These are phyloP conservation scores for Rhodotorula kratochvilovae DNA, from an alignment of 768 basidiomycete species.

Conservation along the genomic window DNA sequence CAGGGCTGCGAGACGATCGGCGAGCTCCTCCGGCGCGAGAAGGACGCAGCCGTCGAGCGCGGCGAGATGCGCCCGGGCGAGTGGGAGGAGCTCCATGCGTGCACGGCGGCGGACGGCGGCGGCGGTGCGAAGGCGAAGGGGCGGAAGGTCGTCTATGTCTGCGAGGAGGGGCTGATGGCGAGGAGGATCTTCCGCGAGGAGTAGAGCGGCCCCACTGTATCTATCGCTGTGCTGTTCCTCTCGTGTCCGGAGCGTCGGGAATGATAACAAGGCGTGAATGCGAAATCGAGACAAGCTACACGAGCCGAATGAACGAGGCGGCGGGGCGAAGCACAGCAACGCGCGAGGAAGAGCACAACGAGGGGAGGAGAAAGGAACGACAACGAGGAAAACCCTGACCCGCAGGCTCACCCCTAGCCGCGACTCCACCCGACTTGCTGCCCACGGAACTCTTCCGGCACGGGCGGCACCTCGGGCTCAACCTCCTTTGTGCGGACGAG, in stretches of 20 bases:
- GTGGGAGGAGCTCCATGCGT: conserved; percentile 13
- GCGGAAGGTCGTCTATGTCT: conserved; percentile 3
- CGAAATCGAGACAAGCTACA: neutral
- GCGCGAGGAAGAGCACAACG: too few species aligned
- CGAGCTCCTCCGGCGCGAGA: conserved; percentile 3
- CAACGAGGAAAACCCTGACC: neutral
- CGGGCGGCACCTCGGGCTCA: conserved; percentile 3
- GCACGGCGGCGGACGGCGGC: neutral
- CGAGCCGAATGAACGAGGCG: neutral
- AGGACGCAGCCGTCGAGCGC: neutral
- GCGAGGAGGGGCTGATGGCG: conserved; percentile 17
- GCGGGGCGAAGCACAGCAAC: too few species aligned
- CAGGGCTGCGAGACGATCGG: neutral
- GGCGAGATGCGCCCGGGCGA: conserved; percentile 9
- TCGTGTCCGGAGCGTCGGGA: too few species aligned
- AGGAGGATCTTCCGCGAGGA: conserved; percentile 14
- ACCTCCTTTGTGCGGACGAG: conserved; percentile 21
- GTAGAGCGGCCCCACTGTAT: neutral
- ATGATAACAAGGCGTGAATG: neutral
- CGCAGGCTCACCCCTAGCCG: neutral
- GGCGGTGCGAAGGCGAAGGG: neutral
- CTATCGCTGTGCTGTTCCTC: too few species aligned
- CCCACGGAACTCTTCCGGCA: conserved; percentile 9
- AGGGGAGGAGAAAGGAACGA: neutral
- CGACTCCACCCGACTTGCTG: neutral